Conservation (phyloP, 495 filamentous ascomycete genomes). For the Penicillium diatomitis region DNA sequence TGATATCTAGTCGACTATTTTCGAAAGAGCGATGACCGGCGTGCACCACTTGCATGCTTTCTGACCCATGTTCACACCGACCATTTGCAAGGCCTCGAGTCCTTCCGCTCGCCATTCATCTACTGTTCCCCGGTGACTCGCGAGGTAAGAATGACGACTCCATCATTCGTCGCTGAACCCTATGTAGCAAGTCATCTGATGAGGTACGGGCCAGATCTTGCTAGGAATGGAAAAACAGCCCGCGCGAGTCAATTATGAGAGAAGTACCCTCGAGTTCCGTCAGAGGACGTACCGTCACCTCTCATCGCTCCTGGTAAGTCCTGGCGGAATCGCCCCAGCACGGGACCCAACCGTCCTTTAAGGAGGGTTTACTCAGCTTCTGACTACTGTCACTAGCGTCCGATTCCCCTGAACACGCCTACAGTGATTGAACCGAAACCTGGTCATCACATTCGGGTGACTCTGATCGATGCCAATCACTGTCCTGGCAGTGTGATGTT, state of each 20-base stretch:
- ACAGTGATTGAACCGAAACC: constrained; percentile 66
- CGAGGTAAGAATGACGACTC: constrained; percentile 41
- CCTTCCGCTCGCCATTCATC: constrained; percentile 65
- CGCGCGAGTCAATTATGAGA: constrained; percentile 68
- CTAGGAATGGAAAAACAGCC: constrained; percentile 67
- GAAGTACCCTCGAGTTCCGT: constrained; percentile 65
- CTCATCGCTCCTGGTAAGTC: constrained; percentile 50
- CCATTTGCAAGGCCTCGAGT: constrained; percentile 78
- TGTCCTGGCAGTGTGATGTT: constrained; percentile 93
- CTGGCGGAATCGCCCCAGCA: too few species aligned
- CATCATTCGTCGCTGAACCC: not conserved
- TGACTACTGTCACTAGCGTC: constrained; percentile 41
- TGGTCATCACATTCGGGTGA: constrained; percentile 60
- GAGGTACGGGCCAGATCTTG: constrained; percentile 36
- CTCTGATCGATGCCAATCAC: constrained; percentile 86
- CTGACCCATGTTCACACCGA: constrained; percentile 91
- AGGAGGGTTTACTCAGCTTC: not conserved
- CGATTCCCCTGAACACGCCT: constrained; percentile 77
- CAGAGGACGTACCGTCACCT: constrained; percentile 67
- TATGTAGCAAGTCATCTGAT: constrained; percentile 1
- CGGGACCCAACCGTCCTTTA: too few species aligned
- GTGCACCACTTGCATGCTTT: constrained; percentile 73
- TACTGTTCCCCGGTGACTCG: constrained; percentile 83
- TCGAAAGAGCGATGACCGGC: constrained; percentile 43
- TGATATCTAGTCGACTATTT: constrained; percentile 69